A percentile compares a stretch with the other conserved stretches of the same genome.
These are phyloP conservation scores for Xylaria sp. DNA, from an alignment of 2,329 filamentous ascomycete genomes.

Conservation along the genomic window DNA sequence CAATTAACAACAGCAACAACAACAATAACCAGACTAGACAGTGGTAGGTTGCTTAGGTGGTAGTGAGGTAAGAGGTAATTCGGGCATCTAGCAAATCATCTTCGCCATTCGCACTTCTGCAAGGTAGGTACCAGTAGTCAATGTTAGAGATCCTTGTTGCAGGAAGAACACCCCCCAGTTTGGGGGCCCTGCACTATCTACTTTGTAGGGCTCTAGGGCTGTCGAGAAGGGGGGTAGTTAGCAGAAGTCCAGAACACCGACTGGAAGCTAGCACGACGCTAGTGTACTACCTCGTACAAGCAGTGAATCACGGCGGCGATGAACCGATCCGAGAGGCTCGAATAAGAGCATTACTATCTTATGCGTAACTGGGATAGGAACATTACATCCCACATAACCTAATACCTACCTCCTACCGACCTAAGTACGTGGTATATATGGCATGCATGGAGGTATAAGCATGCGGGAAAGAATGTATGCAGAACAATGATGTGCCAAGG, in stretches of 20 bases:
- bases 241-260: conserved; percentile 5
- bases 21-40: conserved; percentile 24
- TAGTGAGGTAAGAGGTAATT: conserved; percentile 27
- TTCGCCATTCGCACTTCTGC: conserved; percentile 30
- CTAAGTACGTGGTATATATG: neutral
- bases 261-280: neutral
- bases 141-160: conserved; percentile 43
- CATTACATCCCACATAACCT: too few relatives aligned
- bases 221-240: conserved; percentile 1
- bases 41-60: neutral
- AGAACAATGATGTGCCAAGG: neutral
- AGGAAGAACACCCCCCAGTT: conserved; percentile 41
- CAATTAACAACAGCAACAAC: conserved; percentile 9
- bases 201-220: conserved; percentile 17
- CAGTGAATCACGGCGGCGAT: neutral
- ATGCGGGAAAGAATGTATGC: too few relatives aligned
- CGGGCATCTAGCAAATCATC: conserved; percentile 45
- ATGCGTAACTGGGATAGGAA: too few relatives aligned
- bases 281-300: neutral
- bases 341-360: neutral
- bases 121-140: too few relatives aligned
- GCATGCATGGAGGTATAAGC: too few relatives aligned
- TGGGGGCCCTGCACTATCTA: conserved; percentile 22
- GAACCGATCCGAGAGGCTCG: neutral
- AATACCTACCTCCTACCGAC: neutral